phyloP scores from a whole-genome alignment of 768 basidiomycete species.

The Hypholoma fasciculare region DNA sequence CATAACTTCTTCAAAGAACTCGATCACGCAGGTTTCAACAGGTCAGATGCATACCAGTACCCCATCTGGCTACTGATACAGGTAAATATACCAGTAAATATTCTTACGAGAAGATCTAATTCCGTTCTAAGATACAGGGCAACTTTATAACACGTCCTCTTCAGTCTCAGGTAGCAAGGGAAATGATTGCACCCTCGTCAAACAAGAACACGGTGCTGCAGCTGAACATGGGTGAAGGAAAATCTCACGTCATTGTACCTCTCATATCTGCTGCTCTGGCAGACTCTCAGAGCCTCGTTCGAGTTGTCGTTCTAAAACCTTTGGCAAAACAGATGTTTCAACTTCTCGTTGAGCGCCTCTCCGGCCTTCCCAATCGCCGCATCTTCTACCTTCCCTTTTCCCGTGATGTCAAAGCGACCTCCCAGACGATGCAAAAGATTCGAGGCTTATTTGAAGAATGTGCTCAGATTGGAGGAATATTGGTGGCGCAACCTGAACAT shows the following conservation, averaged over 20 bases:
- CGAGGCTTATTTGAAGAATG: slow-evolving; percentile 37
- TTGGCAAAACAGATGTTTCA: slow-evolving; percentile 49
- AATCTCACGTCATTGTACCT: slow-evolving; percentile 53
- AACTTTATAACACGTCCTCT: slow-evolving; percentile 43
- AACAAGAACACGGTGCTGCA: slow-evolving; percentile 41
- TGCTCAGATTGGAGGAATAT: slow-evolving; percentile 36
- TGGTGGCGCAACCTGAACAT: slow-evolving; percentile 55
- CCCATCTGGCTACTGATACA: slow-evolving; percentile 48
- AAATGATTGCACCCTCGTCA: slow-evolving; percentile 45
- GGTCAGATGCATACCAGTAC: slow-evolving; percentile 17
- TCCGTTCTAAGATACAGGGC: slow-evolving; percentile 38
- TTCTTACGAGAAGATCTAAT: slow-evolving; percentile 1
- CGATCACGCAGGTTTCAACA: slow-evolving; percentile 13
- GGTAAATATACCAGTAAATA: slow-evolving; percentile 21
- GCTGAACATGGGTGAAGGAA: slow-evolving; percentile 62
- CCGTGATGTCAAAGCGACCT: slow-evolving; percentile 30
- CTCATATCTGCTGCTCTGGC: slow-evolving; percentile 39
- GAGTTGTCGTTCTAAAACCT: slow-evolving; percentile 52
- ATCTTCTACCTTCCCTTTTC: slow-evolving; percentile 53
- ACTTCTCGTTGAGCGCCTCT: slow-evolving; percentile 41
- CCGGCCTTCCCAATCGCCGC: slow-evolving; percentile 44
- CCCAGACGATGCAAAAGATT: slow-evolving; percentile 22
- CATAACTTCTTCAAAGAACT: slow-evolving; percentile 34
- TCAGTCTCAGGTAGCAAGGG: slow-evolving; percentile 39
- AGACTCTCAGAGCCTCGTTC: slow-evolving; percentile 40